Base-by-base conservation (phyloP, 75 land plant species). In the Cunninghamia lanceolata region DNA sequence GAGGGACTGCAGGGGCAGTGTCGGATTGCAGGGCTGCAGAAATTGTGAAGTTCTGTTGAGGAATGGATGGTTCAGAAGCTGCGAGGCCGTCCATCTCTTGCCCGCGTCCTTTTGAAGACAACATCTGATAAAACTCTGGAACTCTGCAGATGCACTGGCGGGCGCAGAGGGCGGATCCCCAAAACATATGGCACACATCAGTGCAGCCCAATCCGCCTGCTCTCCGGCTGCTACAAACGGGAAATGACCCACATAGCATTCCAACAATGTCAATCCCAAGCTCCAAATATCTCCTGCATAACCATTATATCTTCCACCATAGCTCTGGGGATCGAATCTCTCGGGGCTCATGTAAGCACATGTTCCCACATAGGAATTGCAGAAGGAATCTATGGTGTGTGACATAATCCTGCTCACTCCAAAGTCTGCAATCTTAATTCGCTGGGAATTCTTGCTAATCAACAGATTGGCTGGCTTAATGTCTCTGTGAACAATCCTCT, bases 171-270 rank as follows among this genome's bases (percentile, higher is more conserved):
- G 93, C 9, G 88, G 86, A 28, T 91, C 92, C 93, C 56, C 56
- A 15, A 54, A 54, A 54, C 19, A 54, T 2, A 54, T 54, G 56
- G 56, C 56, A 84, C 91, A 91, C 92, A 93, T 92, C 50, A 95
- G 90, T 21, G 95, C 89, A 11, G 92, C 91, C 96, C 95, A 95
- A 83, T 95, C 93, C 4, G 96, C 91, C 40, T 92, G 82, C 89
- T 93, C 91, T 19, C 93, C 95, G 30, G 89, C 82, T 34, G 86
- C 80, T 5, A 95, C 66, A 73, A 94, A 86, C 16, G 96, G 95
- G 66, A 95, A 95, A 32, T 89, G 90, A 10, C 96, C 95, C 30
- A 91, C 35, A 73, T 90, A 88, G 40, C 93, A 92, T 81, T 95
- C 95, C 85, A 93, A 17, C 16, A 93, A 83, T 21, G 91, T 89